Evolutionary conservation across 2,329 filamentous ascomycete species (phyloP).

Genomic region (Chrysoporthe puriensis): DNA sequence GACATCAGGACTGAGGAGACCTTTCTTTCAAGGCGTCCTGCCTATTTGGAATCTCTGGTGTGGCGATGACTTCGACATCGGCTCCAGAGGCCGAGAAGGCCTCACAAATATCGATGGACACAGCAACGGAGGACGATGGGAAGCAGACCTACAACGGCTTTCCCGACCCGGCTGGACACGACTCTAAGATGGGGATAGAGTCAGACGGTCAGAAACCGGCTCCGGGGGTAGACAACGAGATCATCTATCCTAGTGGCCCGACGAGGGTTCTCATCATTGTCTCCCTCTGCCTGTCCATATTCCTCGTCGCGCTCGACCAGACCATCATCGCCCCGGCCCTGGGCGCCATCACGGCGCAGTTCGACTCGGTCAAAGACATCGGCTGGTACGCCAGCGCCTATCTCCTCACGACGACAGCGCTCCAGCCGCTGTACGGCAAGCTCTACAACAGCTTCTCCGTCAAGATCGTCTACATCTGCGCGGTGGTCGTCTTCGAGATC

Average conservation of each 20-base stretch:
- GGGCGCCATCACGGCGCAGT: slow-evolving; percentile 54
- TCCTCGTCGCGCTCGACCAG: slow-evolving; percentile 55
- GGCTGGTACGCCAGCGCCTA: slow-evolving; percentile 58
- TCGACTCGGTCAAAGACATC: slow-evolving; percentile 50
- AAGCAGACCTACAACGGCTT: background rate
- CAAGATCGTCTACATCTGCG: slow-evolving; percentile 49
- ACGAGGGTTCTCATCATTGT: slow-evolving; percentile 47
- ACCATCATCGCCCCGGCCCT: slow-evolving; percentile 58
- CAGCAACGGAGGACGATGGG: background rate
- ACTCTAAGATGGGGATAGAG: background rate
- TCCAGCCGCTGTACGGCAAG: slow-evolving; percentile 54
- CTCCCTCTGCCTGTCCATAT: slow-evolving; percentile 51
- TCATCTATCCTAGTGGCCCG: slow-evolving; percentile 44
- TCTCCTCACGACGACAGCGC: slow-evolving; percentile 52
- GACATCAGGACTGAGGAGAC: background rate
- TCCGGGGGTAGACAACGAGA: slow-evolving; percentile 28
- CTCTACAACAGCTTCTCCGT: slow-evolving; percentile 55
- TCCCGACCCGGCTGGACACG: background rate
- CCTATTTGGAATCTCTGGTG: background rate
- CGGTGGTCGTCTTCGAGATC: slow-evolving; percentile 39
- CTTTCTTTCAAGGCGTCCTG: background rate
- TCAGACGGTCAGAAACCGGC: background rate
- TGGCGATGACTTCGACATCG: background rate
- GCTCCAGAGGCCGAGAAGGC: slow-evolving; percentile 15
- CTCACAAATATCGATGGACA: slow-evolving; percentile 1